Evolutionary conservation across 192 early-diverging fungal genomes (phyloP).

Genomic region (Spinellus fusiger): DNA sequence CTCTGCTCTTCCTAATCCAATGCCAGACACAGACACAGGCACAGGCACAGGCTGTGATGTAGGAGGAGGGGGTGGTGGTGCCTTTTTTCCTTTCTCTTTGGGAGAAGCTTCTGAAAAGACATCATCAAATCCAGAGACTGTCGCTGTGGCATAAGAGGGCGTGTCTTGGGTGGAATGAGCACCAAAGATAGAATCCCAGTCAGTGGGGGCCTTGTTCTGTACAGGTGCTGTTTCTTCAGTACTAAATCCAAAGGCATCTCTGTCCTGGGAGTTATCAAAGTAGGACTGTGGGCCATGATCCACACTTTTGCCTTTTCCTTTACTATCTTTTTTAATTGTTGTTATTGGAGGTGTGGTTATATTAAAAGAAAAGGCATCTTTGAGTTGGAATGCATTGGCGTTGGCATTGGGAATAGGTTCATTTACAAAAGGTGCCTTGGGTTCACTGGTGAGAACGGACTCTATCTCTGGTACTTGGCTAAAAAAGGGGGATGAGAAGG

Average conservation of each 20-base stretch:
- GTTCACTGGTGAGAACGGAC: too few species aligned
- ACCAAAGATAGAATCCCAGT: constrained; percentile 12
- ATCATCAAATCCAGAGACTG: constrained; percentile 15
- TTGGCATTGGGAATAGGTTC: too few species aligned
- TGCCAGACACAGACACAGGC: background rate
- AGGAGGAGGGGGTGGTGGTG: background rate
- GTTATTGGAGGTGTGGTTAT: too few species aligned
- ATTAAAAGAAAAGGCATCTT: too few species aligned
- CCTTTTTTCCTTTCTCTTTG: constrained; percentile 3
- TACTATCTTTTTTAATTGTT: background rate
- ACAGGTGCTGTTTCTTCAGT: background rate
- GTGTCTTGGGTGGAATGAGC: background rate
- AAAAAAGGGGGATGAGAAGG: constrained; percentile 6
- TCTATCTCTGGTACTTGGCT: too few species aligned
- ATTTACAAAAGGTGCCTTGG: too few species aligned
- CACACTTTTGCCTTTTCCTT: background rate
- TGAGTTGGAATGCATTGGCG: too few species aligned
- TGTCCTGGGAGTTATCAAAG: too few species aligned
- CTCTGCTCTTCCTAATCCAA: background rate
- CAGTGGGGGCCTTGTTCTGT: background rate
- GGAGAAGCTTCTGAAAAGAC: background rate
- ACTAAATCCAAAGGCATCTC: background rate
- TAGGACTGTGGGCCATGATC: too few species aligned
- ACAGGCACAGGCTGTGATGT: background rate
- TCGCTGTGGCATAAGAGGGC: background rate